Percentiles rank a stretch among this genome's conserved stretches.
Conservation (phyloP, 2,329 filamentous ascomycete species). For the Pleomassaria siparia region DNA sequence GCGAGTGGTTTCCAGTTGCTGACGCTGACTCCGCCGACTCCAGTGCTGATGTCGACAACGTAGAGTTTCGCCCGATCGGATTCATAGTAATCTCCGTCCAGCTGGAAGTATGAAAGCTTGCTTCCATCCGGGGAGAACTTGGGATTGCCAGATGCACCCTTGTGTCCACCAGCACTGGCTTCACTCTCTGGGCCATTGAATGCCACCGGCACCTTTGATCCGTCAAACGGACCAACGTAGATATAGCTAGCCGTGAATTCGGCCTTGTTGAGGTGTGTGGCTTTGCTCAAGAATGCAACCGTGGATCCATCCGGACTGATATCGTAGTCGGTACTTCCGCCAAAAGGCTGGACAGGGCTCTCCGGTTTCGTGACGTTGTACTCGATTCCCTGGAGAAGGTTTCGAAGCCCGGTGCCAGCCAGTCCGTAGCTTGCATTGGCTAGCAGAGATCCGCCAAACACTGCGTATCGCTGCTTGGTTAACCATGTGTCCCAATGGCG, state of each 20-base stretch:
- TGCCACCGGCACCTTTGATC: conserved; percentile 49
- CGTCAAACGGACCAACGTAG: conserved; percentile 69
- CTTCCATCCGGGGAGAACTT: conserved; percentile 74
- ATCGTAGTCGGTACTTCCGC: conserved; percentile 76
- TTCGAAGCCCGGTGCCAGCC: conserved; percentile 42
- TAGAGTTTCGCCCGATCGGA: conserved; percentile 67
- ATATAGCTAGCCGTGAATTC: conserved; percentile 80
- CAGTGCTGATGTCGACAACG: conserved; percentile 29
- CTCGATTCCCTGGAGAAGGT: conserved; percentile 65
- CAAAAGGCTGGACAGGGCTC: conserved; percentile 75
- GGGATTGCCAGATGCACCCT: conserved; percentile 69
- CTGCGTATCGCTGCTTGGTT: conserved; percentile 66
- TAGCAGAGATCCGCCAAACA: conserved; percentile 70
- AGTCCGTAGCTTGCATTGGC: conserved; percentile 30
- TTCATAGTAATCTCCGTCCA: conserved; percentile 68
- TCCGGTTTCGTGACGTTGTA: conserved; percentile 57
- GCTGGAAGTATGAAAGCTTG: conserved; percentile 76
- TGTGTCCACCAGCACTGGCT: conserved; percentile 43
- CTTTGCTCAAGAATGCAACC: conserved; percentile 68
- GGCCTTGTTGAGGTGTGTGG: conserved; percentile 69
- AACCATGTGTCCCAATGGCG: conserved; percentile 81
- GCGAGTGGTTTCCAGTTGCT: conserved; percentile 36
- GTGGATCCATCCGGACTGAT: conserved; percentile 66
- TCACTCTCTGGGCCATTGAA: conserved; percentile 37
- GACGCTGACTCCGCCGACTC: conserved; percentile 18